Conservation (phyloP, 371 early-diverging fungal species). For the Mortierella sp. region DNA sequence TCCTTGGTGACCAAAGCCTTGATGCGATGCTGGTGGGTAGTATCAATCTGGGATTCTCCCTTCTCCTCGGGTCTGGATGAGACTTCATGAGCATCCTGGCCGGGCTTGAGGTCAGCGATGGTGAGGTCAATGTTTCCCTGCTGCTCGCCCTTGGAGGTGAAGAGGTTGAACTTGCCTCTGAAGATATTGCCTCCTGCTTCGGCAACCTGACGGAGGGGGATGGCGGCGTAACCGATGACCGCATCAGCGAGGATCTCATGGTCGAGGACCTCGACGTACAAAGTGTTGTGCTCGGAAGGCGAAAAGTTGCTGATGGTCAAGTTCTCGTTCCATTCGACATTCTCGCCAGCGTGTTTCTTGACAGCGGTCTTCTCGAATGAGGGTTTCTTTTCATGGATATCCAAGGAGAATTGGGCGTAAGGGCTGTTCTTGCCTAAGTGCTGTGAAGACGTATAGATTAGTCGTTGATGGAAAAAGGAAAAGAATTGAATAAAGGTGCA, state of each 20-base stretch:
- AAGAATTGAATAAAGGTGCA: too few species aligned
- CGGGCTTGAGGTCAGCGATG: neutral
- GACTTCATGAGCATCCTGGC: neutral
- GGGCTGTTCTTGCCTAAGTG: slow-evolving; percentile 42
- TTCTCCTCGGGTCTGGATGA: neutral
- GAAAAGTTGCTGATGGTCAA: slow-evolving; percentile 10
- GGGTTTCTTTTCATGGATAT: neutral
- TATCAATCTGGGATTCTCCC: neutral
- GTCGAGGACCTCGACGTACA: slow-evolving; percentile 36
- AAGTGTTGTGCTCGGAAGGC: neutral
- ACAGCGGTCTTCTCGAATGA: slow-evolving; percentile 16
- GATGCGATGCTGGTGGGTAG: neutral
- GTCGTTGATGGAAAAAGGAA: too few species aligned
- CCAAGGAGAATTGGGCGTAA: slow-evolving; percentile 16
- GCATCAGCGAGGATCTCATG: slow-evolving; percentile 6
- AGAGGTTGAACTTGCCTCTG: slow-evolving; percentile 20
- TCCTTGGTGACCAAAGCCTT: neutral
- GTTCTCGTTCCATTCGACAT: slow-evolving; percentile 27
- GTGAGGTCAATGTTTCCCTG: slow-evolving; percentile 18
- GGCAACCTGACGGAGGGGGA: slow-evolving; percentile 20
- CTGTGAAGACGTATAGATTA: neutral
- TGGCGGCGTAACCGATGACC: slow-evolving; percentile 26
- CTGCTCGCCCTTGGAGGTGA: slow-evolving; percentile 7
- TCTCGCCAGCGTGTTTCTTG: slow-evolving; percentile 31
- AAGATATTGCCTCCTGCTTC: slow-evolving; percentile 3